A percentile compares a stretch with the other conserved stretches of the same genome.
phyloP scores from a whole-genome alignment of 176 grass and related monocot species.

The Eleusine coracana region DNA sequence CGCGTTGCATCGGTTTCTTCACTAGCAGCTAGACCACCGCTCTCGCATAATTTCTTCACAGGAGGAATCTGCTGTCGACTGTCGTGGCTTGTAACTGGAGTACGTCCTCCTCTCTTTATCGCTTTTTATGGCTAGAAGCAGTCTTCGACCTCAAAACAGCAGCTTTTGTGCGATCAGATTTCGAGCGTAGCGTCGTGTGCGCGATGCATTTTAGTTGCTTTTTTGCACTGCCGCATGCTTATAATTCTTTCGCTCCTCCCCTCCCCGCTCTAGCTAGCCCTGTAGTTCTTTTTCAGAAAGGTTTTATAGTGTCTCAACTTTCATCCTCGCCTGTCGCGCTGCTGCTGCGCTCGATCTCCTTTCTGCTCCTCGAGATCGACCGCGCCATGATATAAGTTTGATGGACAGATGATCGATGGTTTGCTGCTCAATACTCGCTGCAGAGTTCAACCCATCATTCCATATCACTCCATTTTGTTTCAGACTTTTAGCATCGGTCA shows the following conservation, averaged over 20 bases:
- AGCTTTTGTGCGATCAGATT: constrained; percentile 61
- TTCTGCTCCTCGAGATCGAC: constrained; percentile 61
- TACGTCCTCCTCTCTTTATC: constrained; percentile 42
- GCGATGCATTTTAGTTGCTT: constrained; percentile 45
- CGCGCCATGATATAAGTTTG: constrained; percentile 57
- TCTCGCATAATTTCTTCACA: constrained; percentile 21
- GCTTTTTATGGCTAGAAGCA: constrained; percentile 55
- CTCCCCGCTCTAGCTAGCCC: background rate
- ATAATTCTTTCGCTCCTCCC: constrained; percentile 64
- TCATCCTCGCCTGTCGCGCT: constrained; percentile 66
- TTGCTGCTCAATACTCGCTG: constrained; percentile 23
- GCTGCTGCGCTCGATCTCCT: constrained; percentile 48
- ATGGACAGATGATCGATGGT: constrained; percentile 63
- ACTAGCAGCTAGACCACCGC: background rate
- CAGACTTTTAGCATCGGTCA: background rate
- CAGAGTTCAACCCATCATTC: constrained; percentile 39
- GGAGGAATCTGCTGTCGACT: constrained; percentile 51
- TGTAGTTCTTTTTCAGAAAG: constrained; percentile 82
- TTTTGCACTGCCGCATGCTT: constrained; percentile 64
- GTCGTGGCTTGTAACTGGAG: constrained; percentile 6
- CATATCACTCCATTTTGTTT: background rate
- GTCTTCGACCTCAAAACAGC: constrained; percentile 48
- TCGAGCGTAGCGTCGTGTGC: constrained; percentile 42
- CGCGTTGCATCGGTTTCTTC: constrained; percentile 35
- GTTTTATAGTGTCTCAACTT: constrained; percentile 71